Percentiles rank a stretch among this genome's conserved stretches.
Conservation (phyloP, 768 basidiomycete genomes). For the Phaffia tasmanica region DNA sequence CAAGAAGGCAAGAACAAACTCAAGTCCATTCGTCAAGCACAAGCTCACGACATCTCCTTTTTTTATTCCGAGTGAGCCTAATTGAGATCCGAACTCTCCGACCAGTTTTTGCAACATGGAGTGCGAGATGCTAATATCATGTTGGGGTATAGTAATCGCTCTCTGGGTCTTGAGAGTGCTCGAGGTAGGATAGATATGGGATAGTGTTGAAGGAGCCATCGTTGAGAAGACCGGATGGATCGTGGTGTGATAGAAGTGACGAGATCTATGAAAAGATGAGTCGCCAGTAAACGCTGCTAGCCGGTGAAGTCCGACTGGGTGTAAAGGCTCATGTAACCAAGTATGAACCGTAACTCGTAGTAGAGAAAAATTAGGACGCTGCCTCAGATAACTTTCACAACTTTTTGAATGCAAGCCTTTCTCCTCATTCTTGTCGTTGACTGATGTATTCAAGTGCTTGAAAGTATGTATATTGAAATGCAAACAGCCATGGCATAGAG, state of each 20-base stretch:
- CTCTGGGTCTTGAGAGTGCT: background rate
- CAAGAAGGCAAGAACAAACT: constrained; percentile 10
- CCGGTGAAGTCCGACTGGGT: too few species aligned
- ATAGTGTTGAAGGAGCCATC: constrained; percentile 8
- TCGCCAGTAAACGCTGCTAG: too few species aligned
- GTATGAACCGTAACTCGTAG: too few species aligned
- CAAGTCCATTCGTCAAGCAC: constrained; percentile 13
- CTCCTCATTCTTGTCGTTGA: too few species aligned
- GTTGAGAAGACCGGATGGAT: background rate
- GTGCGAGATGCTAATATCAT: constrained; percentile 3
- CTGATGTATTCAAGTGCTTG: too few species aligned
- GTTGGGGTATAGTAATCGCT: constrained; percentile 13
- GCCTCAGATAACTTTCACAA: too few species aligned
- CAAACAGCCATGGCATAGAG: too few species aligned
- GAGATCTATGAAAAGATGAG: too few species aligned
- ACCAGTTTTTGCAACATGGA: background rate
- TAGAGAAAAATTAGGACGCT: too few species aligned
- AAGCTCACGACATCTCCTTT: constrained; percentile 15
- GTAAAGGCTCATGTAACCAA: too few species aligned
- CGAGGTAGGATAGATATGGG: constrained; percentile 8
- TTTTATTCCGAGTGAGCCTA: background rate
- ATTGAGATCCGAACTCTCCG: constrained; percentile 4
- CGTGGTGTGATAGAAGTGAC: background rate
- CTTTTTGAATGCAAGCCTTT: too few species aligned
- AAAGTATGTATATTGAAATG: too few species aligned